These are phyloP conservation scores for Fonsecaea pedrosoi DNA, from an alignment of 2,329 filamentous ascomycete genomes.

Conservation along the genomic window DNA sequence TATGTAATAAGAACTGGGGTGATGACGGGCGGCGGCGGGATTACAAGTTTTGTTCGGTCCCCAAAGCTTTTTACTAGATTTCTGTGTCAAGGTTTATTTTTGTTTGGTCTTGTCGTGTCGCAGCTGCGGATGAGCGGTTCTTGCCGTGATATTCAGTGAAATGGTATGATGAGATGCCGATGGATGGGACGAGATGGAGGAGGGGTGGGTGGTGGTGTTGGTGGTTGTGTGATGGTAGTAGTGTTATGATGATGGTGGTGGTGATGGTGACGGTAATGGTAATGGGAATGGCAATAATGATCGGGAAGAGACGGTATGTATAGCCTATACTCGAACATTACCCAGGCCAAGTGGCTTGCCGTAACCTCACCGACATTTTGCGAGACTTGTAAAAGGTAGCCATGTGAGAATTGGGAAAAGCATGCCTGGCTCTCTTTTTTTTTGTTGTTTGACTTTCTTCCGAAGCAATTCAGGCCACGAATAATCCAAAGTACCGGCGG, in stretches of 20 bases:
- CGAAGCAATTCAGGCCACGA: slow-evolving; percentile 16
- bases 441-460: slow-evolving; percentile 8
- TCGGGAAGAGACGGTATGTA: slow-evolving; percentile 1
- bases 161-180: neutral
- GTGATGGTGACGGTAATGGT: too few relatives aligned
- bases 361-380: slow-evolving; percentile 29
- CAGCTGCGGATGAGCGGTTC: slow-evolving; percentile 11
- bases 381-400: neutral
- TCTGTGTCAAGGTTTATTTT: slow-evolving; percentile 7
- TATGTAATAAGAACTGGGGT: slow-evolving; percentile 35
- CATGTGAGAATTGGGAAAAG: slow-evolving; percentile 1
- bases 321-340: too few relatives aligned
- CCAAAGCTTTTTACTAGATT: neutral
- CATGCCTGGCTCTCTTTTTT: neutral
- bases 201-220: too few relatives aligned
- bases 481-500: neutral
- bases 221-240: too few relatives aligned
- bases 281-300: neutral
- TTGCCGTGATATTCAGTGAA: slow-evolving; percentile 10
- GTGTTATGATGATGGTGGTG: too few relatives aligned
- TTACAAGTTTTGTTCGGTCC: neutral
- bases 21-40: slow-evolving; percentile 32
- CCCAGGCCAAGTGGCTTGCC: neutral
- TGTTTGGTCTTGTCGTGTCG: neutral
- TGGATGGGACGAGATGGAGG: too few relatives aligned